Evolutionary conservation across 169 alveolate genomes (phyloP), one percentile per base, ranked within the genome.

Genomic region (Neospora caninum): DNA sequence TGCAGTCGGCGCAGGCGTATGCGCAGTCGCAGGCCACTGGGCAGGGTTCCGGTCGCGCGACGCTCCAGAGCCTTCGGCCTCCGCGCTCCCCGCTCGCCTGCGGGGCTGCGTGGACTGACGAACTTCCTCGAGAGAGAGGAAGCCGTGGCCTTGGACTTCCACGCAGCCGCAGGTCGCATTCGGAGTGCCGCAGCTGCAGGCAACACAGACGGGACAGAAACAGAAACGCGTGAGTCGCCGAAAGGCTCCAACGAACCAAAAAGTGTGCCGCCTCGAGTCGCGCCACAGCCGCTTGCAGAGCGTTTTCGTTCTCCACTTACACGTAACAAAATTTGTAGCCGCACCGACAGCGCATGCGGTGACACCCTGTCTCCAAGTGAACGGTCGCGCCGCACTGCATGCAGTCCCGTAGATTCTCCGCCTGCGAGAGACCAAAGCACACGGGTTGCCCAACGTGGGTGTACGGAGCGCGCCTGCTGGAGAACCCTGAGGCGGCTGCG

Each of bases 331-430:
- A 82, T 43, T 82, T 82, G 89, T 29, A 82, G 13, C 89, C 89
- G 89, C 89, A 82, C 18, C 89, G 89, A 31, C 89, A 82, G 38
- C 89, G 89, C 89, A 82, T 82, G 54, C 64, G 54, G 54, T 38
- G 69, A 31, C 89, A 82, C 41, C 89, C 89, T 29, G 43, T 6
- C 64, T 82, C 89, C 89, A 82, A 29, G 41, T 82, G 89, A 39
- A 82, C 43, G 4, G 41, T 36, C 34, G 89, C 89, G 39, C 89
- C 89, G 89, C 89, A 82, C 36, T 42, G 89, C 89, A 38, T 18
- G 64, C 89, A 82, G 69, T 82, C 89, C 39, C 89, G 64, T 0
- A 82, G 89, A 7, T 42, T 29, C 29, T 82, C 67, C 58, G 89
- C 36, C 89, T 82, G 89, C 53, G 39, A 34, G 13, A 16, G 42